phyloP scores from a whole-genome alignment of 805 yeast species.

The Scheffersomyces coipomensis region DNA sequence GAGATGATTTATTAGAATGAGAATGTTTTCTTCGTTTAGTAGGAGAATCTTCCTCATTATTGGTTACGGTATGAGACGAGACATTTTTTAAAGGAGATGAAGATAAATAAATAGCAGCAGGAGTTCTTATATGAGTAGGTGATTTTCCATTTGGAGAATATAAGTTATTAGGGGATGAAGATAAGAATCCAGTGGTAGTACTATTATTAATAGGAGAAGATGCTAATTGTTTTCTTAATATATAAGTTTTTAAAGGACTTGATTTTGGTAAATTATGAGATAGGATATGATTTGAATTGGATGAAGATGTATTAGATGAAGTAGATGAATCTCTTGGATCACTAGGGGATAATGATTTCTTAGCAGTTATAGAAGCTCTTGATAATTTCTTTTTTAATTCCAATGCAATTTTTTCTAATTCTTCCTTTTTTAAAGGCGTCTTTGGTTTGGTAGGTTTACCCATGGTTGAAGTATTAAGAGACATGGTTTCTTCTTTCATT shows the following conservation, averaged over 20 bases:
- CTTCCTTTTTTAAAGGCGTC: slow-evolving; percentile 42
- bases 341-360: slow-evolving; percentile 24
- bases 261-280: slow-evolving; percentile 14
- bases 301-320: not conserved
- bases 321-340: not conserved
- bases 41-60: slow-evolving; percentile 27
- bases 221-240: slow-evolving; percentile 16
- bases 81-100: slow-evolving; percentile 33
- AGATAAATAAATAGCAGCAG: slow-evolving; percentile 31
- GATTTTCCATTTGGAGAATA: slow-evolving; percentile 39
- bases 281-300: slow-evolving; percentile 3
- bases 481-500: not conserved
- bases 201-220: slow-evolving; percentile 4
- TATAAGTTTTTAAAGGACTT: slow-evolving; percentile 32
- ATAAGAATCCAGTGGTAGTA: slow-evolving; percentile 11
- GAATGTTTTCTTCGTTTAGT: slow-evolving; percentile 19
- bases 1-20: slow-evolving; percentile 8
- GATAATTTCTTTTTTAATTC: slow-evolving; percentile 41
- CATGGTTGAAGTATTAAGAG: not conserved
- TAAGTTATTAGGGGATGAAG: slow-evolving; percentile 27
- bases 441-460: slow-evolving; percentile 14
- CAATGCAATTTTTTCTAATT: slow-evolving; percentile 42
- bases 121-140: slow-evolving; percentile 38
- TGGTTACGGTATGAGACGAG: slow-evolving; percentile 5
- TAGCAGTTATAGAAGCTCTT: slow-evolving; percentile 45